Conservation (phyloP, 2,329 filamentous ascomycete genomes). For the Rhexocercosporidium sp. region DNA sequence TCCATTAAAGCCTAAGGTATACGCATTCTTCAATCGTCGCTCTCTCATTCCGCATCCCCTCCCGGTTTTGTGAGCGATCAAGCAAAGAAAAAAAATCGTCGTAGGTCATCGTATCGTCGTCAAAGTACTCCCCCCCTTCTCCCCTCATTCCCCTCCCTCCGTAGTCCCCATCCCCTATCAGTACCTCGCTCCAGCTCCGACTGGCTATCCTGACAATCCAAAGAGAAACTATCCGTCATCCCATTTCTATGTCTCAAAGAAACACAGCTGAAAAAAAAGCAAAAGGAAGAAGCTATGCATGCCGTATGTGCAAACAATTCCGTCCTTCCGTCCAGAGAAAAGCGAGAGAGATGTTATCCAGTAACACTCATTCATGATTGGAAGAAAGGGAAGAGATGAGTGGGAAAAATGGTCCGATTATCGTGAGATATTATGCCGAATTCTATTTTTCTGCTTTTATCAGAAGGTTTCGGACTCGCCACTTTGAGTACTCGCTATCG, state of each 20-base stretch:
- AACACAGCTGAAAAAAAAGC: constrained; percentile 16
- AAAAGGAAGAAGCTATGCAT: constrained; percentile 6
- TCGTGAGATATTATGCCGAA: constrained; percentile 29
- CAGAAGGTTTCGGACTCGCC: constrained; percentile 59
- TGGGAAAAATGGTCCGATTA: constrained; percentile 12
- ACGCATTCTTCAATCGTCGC: constrained; percentile 5
- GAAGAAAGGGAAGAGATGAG: background rate
- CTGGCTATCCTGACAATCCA: background rate
- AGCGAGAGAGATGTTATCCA: constrained; percentile 18
- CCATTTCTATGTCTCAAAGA: constrained; percentile 18
- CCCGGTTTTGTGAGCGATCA: constrained; percentile 5
- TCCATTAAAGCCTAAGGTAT: constrained; percentile 18
- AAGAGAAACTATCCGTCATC: background rate
- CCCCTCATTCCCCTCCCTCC: background rate
- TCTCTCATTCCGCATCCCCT: background rate
- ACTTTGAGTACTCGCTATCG: constrained; percentile 51
- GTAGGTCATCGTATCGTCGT: constrained; percentile 9
- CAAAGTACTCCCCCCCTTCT: background rate
- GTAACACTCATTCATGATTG: constrained; percentile 16
- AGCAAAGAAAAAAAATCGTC: constrained; percentile 13
- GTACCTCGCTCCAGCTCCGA: background rate
- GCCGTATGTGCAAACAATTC: constrained; percentile 7
- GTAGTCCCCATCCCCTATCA: background rate
- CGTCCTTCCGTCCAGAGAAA: background rate
- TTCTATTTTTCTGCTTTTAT: constrained; percentile 23